Evolutionary conservation across 1,139 yeast species (phyloP).

Genomic region (Hansenula lynferdii): DNA sequence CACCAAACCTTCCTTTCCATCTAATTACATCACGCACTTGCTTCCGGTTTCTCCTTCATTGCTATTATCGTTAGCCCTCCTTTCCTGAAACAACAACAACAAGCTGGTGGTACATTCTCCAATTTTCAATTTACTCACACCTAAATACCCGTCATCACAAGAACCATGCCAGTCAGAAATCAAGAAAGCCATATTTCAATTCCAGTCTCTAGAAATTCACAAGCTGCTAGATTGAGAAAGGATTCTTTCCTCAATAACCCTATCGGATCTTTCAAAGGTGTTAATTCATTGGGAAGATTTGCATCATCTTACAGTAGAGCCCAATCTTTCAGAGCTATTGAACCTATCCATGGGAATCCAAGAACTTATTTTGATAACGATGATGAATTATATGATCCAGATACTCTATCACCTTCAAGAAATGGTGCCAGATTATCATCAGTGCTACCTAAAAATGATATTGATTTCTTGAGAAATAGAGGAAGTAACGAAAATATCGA

Average conservation of each 20-base stretch:
- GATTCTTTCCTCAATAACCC: conserved; percentile 20
- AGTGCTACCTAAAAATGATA: conserved; percentile 29
- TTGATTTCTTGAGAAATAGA: conserved; percentile 26
- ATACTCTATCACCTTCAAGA: conserved; percentile 60
- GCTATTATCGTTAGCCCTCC: no score
- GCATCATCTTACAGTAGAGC: conserved; percentile 79
- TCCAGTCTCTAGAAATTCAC: conserved; percentile 11
- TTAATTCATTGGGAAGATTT: conserved; percentile 69
- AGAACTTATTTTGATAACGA: conserved; percentile 48
- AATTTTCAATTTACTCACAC: no score
- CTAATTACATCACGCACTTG: no score
- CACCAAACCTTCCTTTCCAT: no score
- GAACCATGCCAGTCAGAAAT: background rate
- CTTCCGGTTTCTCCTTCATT: no score
- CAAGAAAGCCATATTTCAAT: conserved; percentile 15
- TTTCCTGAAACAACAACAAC: no score
- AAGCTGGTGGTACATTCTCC: no score
- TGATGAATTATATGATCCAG: conserved; percentile 69
- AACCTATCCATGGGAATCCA: conserved; percentile 37
- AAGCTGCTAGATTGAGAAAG: conserved; percentile 1
- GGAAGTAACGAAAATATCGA: conserved; percentile 22
- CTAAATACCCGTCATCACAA: no score
- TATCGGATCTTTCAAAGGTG: conserved; percentile 44
- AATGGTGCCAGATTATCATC: conserved; percentile 63
- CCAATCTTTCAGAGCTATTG: conserved; percentile 59